phyloP scores from a whole-genome alignment of 2,329 filamentous ascomycete genomes.

The Ceratocystis papillata region DNA sequence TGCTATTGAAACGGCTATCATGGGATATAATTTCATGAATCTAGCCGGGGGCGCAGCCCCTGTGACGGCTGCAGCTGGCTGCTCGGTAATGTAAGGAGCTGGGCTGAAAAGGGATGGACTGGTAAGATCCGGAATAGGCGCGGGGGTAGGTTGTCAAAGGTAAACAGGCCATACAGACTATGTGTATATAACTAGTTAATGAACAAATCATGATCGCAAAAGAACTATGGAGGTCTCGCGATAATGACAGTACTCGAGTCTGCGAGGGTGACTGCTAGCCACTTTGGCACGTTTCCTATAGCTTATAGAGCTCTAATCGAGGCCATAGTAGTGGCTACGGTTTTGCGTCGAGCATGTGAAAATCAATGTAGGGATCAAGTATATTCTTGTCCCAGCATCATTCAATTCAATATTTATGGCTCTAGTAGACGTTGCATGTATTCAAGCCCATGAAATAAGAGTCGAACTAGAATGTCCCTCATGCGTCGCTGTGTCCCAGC shows the following conservation, averaged over 20 bases:
- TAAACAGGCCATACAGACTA: background rate
- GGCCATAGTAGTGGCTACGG: too few relatives aligned
- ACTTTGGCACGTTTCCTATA: constrained; percentile 16
- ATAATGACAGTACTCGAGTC: constrained; percentile 20
- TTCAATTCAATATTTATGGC: too few relatives aligned
- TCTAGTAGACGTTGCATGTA: too few relatives aligned
- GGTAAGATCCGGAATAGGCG: background rate
- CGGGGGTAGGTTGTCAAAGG: too few relatives aligned
- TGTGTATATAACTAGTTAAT: too few relatives aligned
- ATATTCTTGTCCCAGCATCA: too few relatives aligned
- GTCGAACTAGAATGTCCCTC: too few relatives aligned
- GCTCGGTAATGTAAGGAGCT: constrained; percentile 17
- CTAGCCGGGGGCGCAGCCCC: constrained; percentile 18
- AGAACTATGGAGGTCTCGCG: background rate
- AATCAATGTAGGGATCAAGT: too few relatives aligned
- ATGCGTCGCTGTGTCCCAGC: too few relatives aligned
- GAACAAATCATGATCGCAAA: background rate
- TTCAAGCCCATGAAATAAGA: too few relatives aligned
- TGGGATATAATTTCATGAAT: constrained; percentile 21
- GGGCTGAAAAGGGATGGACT: background rate
- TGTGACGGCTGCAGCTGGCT: constrained; percentile 20
- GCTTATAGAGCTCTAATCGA: too few relatives aligned
- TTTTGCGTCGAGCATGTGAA: too few relatives aligned
- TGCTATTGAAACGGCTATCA: constrained; percentile 21
- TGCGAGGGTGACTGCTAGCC: constrained; percentile 19